Percentiles rank a stretch among this genome's conserved stretches.
phyloP scores from a whole-genome alignment of 176 grass and related monocot species.

The Ampelocalamus luodianensis region DNA sequence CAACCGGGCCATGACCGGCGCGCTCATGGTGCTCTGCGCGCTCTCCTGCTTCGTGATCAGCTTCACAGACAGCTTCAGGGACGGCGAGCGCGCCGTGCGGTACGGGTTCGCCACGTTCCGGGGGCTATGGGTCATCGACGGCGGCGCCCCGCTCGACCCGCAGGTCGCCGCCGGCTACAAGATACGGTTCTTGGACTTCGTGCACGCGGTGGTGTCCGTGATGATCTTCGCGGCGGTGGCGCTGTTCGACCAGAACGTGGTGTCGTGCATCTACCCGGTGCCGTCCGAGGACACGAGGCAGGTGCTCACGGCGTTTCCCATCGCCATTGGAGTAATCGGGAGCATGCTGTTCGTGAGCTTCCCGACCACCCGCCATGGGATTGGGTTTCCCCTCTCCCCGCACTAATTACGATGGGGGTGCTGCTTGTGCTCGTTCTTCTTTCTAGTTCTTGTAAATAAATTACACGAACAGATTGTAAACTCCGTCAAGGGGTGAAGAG shows the following conservation, averaged over 20 bases:
- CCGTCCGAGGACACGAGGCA: slow-evolving; percentile 65
- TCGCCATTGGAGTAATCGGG: slow-evolving; percentile 71
- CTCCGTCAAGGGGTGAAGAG: no score
- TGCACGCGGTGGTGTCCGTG: slow-evolving; percentile 67
- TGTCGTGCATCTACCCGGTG: slow-evolving; percentile 74
- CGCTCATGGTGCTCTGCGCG: slow-evolving; percentile 70
- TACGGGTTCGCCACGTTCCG: slow-evolving; percentile 69
- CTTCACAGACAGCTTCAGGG: slow-evolving; percentile 88
- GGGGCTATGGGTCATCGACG: slow-evolving; percentile 81
- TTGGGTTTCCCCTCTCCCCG: slow-evolving; percentile 72
- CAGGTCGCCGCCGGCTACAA: slow-evolving; percentile 27
- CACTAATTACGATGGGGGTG: slow-evolving; percentile 16
- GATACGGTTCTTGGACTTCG: slow-evolving; percentile 63
- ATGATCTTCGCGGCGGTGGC: slow-evolving; percentile 78
- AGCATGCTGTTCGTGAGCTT: slow-evolving; percentile 84
- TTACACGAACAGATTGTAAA: neutral
- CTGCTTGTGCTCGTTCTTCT: neutral
- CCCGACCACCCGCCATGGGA: slow-evolving; percentile 78
- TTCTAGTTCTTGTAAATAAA: slow-evolving; percentile 2
- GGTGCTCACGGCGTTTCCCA: slow-evolving; percentile 66
- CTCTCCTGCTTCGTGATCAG: slow-evolving; percentile 82
- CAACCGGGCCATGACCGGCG: slow-evolving; percentile 53
- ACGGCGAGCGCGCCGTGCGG: slow-evolving; percentile 54
- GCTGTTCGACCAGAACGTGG: slow-evolving; percentile 80
- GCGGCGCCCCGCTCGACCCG: slow-evolving; percentile 52